Base-by-base conservation (phyloP, 495 filamentous ascomycete species). In the Rusavskia elegans region DNA sequence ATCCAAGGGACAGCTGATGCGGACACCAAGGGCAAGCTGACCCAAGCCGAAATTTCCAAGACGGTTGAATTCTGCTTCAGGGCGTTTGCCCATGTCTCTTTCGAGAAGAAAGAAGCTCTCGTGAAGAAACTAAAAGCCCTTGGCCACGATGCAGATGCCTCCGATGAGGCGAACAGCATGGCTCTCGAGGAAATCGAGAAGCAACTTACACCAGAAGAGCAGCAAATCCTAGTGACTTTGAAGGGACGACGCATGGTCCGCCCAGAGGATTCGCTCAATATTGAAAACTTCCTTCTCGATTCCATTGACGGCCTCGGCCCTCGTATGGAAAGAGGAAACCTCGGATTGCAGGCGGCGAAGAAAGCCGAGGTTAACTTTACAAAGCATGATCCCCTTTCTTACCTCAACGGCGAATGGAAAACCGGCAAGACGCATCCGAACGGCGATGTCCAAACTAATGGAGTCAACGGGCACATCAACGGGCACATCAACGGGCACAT, bases 251-350 rank as follows among this genome's bases (percentile, higher is more conserved):
- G 29, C 29, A 30, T 30, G 29, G 29, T 30, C 29, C 53, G 50
- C 6, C 61, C 61, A 30, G 65, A 68, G 42, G 68, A 69, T 52
- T 49, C 56, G 0, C 39, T 67, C 42, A 60, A 65, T 49, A 60
- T 70, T 3, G 57, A 63, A 20, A 65, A 56, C 55, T 69, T 72
- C 51, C 54, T 53, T 27, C 45, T 48, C 10, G 68, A 72, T 49
- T 53, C 57, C 9, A 66, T 72, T 51, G 60, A 67, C 17, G 69
- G 69, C 1, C 45, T 65, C 13, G 60, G 57, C 19, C 63, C 67
- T 6, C 60, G 61, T 25, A 29, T 68, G 54, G 52, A 61, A 49
- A 58, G 49, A 13, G 68, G 68, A 36, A 52, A 60, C 16, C 55
- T 66, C 16, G 62, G 64, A n/a, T 11, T 75, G n/a, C 71, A 75